phyloP scores from a whole-genome alignment of 371 early-diverging fungal species.

The Thermomucor indicae-seudaticae region DNA sequence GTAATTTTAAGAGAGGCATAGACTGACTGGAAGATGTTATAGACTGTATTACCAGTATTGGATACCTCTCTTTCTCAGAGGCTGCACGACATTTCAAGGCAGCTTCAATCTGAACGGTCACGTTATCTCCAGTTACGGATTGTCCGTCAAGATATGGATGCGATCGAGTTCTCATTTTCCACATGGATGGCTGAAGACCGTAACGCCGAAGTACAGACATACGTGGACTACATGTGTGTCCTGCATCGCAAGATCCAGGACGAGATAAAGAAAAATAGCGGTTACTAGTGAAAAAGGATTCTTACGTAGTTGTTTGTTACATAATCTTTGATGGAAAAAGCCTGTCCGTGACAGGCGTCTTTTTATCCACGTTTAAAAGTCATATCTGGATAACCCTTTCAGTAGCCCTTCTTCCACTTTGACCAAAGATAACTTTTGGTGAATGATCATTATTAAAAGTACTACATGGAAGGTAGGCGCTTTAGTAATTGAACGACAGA shows the following conservation, averaged over 20 bases:
- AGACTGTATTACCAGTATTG: conserved; percentile 36
- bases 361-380: too few relatives aligned
- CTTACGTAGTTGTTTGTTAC: too few relatives aligned
- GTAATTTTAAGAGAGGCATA: background rate
- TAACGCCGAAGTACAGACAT: conserved; percentile 85
- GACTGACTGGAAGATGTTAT: background rate
- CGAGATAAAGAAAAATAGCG: too few relatives aligned
- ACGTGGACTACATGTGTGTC: conserved; percentile 90
- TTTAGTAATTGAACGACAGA: too few relatives aligned
- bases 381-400: too few relatives aligned
- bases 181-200: conserved; percentile 81
- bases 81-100: conserved; percentile 59
- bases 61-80: conserved; percentile 54
- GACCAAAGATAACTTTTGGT: too few relatives aligned
- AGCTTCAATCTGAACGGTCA: conserved; percentile 54
- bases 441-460: too few relatives aligned
- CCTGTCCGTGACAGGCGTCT: too few relatives aligned
- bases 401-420: too few relatives aligned
- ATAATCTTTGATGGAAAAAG: too few relatives aligned
- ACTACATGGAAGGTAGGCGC: too few relatives aligned
- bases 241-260: conserved; percentile 88
- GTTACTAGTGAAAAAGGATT: too few relatives aligned
- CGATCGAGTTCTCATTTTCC: conserved; percentile 64
- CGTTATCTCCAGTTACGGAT: conserved; percentile 40
- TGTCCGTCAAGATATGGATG: conserved; percentile 59